These are phyloP conservation scores for Sporopachydermia quercuum DNA, from an alignment of 805 yeast species.

Conservation along the genomic window DNA sequence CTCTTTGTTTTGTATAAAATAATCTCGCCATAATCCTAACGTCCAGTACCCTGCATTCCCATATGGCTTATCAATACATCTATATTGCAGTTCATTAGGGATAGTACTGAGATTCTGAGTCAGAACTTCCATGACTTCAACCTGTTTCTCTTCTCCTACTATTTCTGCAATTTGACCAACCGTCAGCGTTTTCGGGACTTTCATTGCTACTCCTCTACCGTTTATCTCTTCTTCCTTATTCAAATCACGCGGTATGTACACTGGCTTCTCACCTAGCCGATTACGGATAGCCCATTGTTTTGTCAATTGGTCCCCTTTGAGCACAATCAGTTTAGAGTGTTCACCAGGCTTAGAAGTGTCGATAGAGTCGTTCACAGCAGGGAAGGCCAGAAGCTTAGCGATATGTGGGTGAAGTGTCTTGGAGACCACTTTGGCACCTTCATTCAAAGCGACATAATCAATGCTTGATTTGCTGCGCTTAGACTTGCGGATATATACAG, in stretches of 20 bases:
- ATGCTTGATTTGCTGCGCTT: slow-evolving; percentile 38
- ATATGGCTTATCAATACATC: background rate
- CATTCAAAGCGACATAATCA: slow-evolving; percentile 69
- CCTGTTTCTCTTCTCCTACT: slow-evolving; percentile 46
- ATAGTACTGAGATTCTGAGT: slow-evolving; percentile 50
- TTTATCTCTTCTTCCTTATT: slow-evolving; percentile 8
- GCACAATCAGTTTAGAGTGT: slow-evolving; percentile 10
- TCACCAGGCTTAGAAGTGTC: slow-evolving; percentile 10
- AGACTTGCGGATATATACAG: slow-evolving; percentile 35
- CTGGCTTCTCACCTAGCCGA: slow-evolving; percentile 27
- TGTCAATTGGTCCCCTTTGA: slow-evolving; percentile 22
- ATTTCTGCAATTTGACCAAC: slow-evolving; percentile 39
- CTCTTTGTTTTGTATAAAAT: slow-evolving; percentile 30
- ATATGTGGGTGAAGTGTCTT: slow-evolving; percentile 48
- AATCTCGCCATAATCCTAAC: slow-evolving; percentile 59
- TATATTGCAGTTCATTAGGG: slow-evolving; percentile 7
- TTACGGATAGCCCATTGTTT: slow-evolving; percentile 21
- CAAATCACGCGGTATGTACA: slow-evolving; percentile 23
- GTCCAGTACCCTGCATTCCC: slow-evolving; percentile 39
- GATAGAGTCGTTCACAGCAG: slow-evolving; percentile 8
- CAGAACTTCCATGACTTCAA: slow-evolving; percentile 83
- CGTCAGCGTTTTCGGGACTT: slow-evolving; percentile 39
- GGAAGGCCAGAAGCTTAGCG: slow-evolving; percentile 13
- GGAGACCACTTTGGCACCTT: slow-evolving; percentile 41
- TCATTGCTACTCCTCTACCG: slow-evolving; percentile 26